Evolutionary conservation across 148 eudicot species (phyloP).

Genomic region (Vaccinium corymbosum): DNA sequence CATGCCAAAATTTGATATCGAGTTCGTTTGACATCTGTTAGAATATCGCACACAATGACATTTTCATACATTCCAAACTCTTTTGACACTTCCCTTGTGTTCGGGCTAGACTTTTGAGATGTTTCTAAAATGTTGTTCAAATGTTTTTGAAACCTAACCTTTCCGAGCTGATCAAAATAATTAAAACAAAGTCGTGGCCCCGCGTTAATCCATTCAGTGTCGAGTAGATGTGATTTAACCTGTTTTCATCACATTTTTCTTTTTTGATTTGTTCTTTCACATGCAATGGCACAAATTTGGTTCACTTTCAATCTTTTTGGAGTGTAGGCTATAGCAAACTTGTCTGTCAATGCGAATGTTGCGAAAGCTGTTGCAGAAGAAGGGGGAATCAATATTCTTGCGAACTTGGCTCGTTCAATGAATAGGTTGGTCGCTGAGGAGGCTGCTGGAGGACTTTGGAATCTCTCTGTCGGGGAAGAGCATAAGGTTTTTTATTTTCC

Average conservation of each 20-base stretch:
- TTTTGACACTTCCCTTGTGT: not conserved
- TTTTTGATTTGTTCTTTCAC: not conserved
- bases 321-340: conserved; percentile 88
- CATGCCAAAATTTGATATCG: not conserved
- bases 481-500: conserved; percentile 63
- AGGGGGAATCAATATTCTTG: conserved; percentile 81
- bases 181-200: not conserved
- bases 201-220: not conserved
- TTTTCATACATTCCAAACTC: not conserved
- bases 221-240: not conserved
- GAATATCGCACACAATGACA: not conserved
- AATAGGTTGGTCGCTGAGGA: conserved; percentile 95
- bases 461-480: conserved; percentile 98
- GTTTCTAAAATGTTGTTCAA: not conserved
- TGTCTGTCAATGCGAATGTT: conserved; percentile 87
- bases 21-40: not conserved
- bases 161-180: not conserved
- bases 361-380: conserved; percentile 98
- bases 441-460: conserved; percentile 99
- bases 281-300: not conserved
- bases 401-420: conserved; percentile 79
- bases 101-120: not conserved
- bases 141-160: not conserved
- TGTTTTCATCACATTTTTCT: not conserved
- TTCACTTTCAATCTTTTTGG: conserved; percentile 11